Evolutionary conservation across 371 early-diverging fungal species (phyloP).

Genomic region (Encephalitozoon romaleae): DNA sequence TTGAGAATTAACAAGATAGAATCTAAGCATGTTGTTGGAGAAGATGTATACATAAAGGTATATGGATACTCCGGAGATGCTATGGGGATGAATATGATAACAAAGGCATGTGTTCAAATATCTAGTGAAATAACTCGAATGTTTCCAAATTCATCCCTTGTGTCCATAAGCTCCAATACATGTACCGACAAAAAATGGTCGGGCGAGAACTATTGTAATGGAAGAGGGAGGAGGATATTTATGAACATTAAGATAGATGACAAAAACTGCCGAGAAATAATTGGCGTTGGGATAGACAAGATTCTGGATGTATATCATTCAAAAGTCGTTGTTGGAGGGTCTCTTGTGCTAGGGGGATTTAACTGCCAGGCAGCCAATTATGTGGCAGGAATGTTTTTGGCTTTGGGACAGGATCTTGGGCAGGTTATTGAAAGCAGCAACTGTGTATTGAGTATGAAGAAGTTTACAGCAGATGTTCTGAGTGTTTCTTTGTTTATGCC

Average conservation of each 20-base stretch:
- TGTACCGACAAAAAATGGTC: conserved; percentile 94
- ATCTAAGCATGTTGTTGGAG: conserved; percentile 21
- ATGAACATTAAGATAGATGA: conserved; percentile 23
- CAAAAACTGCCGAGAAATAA: background rate
- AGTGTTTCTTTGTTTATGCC: conserved; percentile 83
- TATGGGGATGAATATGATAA: conserved; percentile 98
- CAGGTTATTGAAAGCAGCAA: conserved; percentile 84
- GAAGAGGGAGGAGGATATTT: conserved; percentile 66
- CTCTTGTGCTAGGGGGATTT: conserved; percentile 90
- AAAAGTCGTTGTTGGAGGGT: conserved; percentile 65
- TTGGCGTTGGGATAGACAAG: conserved; percentile 19
- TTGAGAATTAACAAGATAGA: conserved; percentile 24
- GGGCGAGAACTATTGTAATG: conserved; percentile 88
- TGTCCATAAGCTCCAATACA: conserved; percentile 78
- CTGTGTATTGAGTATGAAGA: conserved; percentile 86
- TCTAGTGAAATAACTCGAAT: conserved; percentile 35
- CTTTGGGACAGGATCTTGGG: conserved; percentile 88
- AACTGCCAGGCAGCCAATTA: conserved; percentile 89
- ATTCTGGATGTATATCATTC: conserved; percentile 27
- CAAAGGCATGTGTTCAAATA: conserved; percentile 73
- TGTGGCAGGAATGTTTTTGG: conserved; percentile 79
- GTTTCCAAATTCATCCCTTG: conserved; percentile 19
- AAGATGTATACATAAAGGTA: conserved; percentile 31
- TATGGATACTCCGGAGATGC: conserved; percentile 84
- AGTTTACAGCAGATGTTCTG: conserved; percentile 66